Evolutionary conservation across 2,329 filamentous ascomycete genomes (phyloP).

Genomic region (Nemania bipapillata): DNA sequence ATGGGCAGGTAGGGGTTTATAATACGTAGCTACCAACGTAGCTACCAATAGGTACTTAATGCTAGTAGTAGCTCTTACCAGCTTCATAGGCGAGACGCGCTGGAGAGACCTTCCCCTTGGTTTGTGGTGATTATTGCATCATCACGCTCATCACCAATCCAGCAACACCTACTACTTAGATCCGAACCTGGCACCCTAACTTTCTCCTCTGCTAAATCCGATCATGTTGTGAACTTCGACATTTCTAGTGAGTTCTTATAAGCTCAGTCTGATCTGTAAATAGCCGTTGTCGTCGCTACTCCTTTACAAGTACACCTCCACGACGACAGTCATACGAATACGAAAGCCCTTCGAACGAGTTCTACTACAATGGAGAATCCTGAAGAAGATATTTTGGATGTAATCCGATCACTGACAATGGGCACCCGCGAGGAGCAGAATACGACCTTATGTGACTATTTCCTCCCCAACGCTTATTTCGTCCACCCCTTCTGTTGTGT

Average conservation of each 20-base stretch:
- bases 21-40: too few relatives aligned
- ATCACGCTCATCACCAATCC: background rate
- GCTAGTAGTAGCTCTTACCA: too few relatives aligned
- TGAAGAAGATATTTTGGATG: slow-evolving; percentile 69
- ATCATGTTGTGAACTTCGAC: background rate
- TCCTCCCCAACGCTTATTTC: slow-evolving; percentile 76
- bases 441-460: slow-evolving; percentile 75
- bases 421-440: slow-evolving; percentile 73
- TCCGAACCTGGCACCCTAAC: background rate
- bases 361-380: slow-evolving; percentile 44
- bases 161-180: background rate
- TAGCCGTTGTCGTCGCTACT: background rate
- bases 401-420: slow-evolving; percentile 76
- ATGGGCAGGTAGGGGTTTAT: too few relatives aligned
- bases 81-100: too few relatives aligned
- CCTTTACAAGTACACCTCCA: too few relatives aligned
- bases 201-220: background rate
- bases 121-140: background rate
- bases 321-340: background rate
- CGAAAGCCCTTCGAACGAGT: background rate
- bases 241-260: background rate
- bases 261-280: background rate
- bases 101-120: background rate
- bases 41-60: too few relatives aligned
- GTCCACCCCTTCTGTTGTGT: slow-evolving; percentile 82